phyloP scores from a whole-genome alignment of 441 rosid genomes.

The Gossypium laxum region DNA sequence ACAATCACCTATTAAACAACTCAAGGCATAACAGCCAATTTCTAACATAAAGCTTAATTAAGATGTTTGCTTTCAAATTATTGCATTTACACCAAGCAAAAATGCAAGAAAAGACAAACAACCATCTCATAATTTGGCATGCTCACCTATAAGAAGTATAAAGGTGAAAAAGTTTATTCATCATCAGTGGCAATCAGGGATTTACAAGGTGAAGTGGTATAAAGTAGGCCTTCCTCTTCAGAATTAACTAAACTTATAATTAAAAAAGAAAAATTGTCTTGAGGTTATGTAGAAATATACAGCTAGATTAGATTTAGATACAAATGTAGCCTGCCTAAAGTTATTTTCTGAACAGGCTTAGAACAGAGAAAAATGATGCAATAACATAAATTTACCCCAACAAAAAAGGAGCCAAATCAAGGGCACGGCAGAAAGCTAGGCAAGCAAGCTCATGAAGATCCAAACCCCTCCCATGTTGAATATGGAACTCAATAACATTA shows the following conservation, averaged over 20 bases:
- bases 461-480: constrained; percentile 48
- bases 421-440: constrained; percentile 76
- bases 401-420: constrained; percentile 63
- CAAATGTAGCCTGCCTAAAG: not conserved
- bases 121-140: not conserved
- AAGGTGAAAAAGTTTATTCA: not conserved
- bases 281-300: not conserved
- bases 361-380: not conserved
- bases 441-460: constrained; percentile 83
- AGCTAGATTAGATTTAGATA: not conserved
- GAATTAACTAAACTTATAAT: not conserved
- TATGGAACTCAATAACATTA: constrained; percentile 46
- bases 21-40: not conserved
- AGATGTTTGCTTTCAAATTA: not conserved
- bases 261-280: not conserved
- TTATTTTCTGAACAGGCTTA: not conserved
- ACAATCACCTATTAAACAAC: not conserved
- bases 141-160: not conserved
- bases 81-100: not conserved
- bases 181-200: not conserved
- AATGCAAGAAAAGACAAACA: not conserved
- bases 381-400: constrained; percentile 37
- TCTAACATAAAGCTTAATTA: not conserved
- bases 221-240: not conserved
- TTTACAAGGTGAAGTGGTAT: not conserved